Conservation (phyloP, 169 alveolate genomes). For the Eimeria tenella region DNA sequence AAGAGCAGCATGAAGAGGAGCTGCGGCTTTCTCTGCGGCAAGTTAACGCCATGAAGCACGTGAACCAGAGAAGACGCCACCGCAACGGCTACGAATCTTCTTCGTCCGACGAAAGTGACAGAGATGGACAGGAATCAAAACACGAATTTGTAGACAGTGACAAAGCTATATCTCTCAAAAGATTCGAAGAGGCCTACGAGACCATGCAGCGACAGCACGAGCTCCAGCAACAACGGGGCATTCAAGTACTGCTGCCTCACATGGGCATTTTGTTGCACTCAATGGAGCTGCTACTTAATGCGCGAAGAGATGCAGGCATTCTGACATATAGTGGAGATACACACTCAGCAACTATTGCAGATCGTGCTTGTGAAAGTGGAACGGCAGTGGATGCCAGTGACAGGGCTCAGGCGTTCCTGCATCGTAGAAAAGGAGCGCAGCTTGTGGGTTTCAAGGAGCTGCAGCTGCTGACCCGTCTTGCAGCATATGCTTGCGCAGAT, state of each 20-base stretch:
- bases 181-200: slow-evolving; percentile 28
- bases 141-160: slow-evolving; percentile 1
- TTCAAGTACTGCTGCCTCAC: slow-evolving; percentile 59
- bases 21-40: slow-evolving; percentile 40
- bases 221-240: slow-evolving; percentile 62
- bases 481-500: slow-evolving; percentile 52
- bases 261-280: slow-evolving; percentile 46
- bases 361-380: background rate
- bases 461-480: slow-evolving; percentile 77
- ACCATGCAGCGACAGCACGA: slow-evolving; percentile 45
- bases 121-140: background rate
- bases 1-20: slow-evolving; percentile 69
- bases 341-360: background rate
- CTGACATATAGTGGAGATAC: background rate
- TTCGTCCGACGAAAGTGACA: slow-evolving; percentile 66
- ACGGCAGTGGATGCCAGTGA: background rate
- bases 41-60: slow-evolving; percentile 57
- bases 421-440: slow-evolving; percentile 15
- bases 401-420: background rate
- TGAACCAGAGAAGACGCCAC: slow-evolving; percentile 54
- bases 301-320: slow-evolving; percentile 38
- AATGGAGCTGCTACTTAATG: slow-evolving; percentile 66
- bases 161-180: slow-evolving; percentile 1
- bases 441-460: slow-evolving; percentile 77
- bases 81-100: slow-evolving; percentile 60